Base-by-base conservation (phyloP, 1,139 yeast genomes). In the Kazachstania sp. region DNA sequence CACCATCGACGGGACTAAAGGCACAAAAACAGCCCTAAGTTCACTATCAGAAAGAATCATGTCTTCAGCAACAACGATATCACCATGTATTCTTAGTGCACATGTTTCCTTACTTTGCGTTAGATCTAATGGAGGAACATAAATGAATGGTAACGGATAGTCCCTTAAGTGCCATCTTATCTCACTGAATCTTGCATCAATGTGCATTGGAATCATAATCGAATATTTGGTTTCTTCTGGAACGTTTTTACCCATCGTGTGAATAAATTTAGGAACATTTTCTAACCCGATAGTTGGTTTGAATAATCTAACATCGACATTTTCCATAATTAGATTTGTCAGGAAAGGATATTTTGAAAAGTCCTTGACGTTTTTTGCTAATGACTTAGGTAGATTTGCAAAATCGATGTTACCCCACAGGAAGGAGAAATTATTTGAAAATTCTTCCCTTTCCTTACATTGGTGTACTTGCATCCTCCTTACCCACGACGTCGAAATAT, bases 201-300 rank as follows among this genome's bases (percentile, higher is more conserved):
- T 47, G 61, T 68, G 71, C 46, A 81, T 59, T 0, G 97, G 97
- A 1, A 88, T 59, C 59, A 84, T 63, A 19, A 85, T 70, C 0
- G 94, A 79, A 61, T 81, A 90, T 45, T 70, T 61, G 0, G 90
- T 78, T 52, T 82, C 84, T 46, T 64, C 61, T 0, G 97, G 97
- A 26, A 83, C 75, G 0, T 95, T 95, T 61, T 87, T 90, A 4
- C 97, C 97, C 16, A 83, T 71, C 18, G 79, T 75, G 59, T 81
- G 67, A 31, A 90, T 63, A 60, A 81, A 88, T 28, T 79, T 68
- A 0, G 86, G 75, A 16, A 86, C 64, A 4, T 75, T 69, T 2
- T 70, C 71, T 4, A 75, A 55, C 1, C 76, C 76, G 59, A 83
- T 82, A 2, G 71, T 63, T 0, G 95, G 87, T 20, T 72, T 69